phyloP scores from a whole-genome alignment of 768 basidiomycete genomes.

The Lactifluus echinatus region DNA sequence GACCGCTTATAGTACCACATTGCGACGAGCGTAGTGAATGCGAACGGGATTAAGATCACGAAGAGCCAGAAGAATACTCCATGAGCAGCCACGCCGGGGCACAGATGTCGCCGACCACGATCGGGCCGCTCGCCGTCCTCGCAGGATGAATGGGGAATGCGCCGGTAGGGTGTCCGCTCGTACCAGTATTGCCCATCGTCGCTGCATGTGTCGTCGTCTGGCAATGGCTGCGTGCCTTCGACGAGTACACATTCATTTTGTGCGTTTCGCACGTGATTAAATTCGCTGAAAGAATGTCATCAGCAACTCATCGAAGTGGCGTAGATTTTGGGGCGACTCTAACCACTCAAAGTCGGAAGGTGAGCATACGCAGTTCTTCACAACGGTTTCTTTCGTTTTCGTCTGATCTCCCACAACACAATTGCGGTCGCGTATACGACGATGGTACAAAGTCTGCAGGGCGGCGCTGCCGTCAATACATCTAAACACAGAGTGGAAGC shows the following conservation, averaged over 20 bases:
- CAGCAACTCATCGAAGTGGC: neutral
- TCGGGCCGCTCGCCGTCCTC: slow-evolving; percentile 75
- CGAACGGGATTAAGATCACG: slow-evolving; percentile 67
- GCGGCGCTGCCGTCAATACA: neutral
- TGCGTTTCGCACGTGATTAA: slow-evolving; percentile 71
- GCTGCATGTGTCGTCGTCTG: slow-evolving; percentile 54
- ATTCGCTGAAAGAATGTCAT: slow-evolving; percentile 53
- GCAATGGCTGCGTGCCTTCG: slow-evolving; percentile 54
- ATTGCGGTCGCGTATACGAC: slow-evolving; percentile 66
- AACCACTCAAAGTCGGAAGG: slow-evolving; percentile 90
- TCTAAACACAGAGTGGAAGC: neutral
- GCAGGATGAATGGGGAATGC: slow-evolving; percentile 85
- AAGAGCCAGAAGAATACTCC: slow-evolving; percentile 79
- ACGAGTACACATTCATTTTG: slow-evolving; percentile 72
- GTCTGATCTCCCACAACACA: slow-evolving; percentile 74
- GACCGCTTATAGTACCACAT: slow-evolving; percentile 78
- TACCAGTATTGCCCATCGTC: slow-evolving; percentile 78
- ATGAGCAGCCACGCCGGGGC: slow-evolving; percentile 73
- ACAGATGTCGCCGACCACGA: slow-evolving; percentile 61
- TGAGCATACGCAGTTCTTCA: slow-evolving; percentile 66
- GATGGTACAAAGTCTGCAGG: slow-evolving; percentile 78
- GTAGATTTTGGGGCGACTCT: slow-evolving; percentile 21
- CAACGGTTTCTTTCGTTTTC: slow-evolving; percentile 44
- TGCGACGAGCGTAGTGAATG: slow-evolving; percentile 62
- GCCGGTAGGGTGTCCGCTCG: slow-evolving; percentile 84